Conservation (phyloP, 768 basidiomycete genomes). For the Boletus sp. region DNA sequence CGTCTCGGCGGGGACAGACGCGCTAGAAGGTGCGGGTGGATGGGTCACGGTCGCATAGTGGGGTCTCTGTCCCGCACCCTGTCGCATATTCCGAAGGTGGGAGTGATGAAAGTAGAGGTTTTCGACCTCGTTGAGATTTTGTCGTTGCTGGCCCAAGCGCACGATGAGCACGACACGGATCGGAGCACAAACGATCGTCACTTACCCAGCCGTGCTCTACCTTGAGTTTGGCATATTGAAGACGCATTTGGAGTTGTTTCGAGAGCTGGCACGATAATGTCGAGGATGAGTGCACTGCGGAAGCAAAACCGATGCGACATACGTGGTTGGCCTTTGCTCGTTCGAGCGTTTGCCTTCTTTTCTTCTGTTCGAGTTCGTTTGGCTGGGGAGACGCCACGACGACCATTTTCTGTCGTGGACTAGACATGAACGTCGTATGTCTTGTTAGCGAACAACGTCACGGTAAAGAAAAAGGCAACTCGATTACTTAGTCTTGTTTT, state of each 20-base stretch:
- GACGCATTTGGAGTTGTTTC: conserved; percentile 67
- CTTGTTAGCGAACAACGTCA: not conserved
- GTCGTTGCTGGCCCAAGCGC: conserved; percentile 54
- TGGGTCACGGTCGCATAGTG: conserved; percentile 8
- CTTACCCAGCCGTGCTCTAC: conserved; percentile 82
- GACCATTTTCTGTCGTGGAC: conserved; percentile 21
- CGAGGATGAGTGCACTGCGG: not conserved
- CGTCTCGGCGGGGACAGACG: conserved; percentile 6
- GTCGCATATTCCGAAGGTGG: conserved; percentile 40
- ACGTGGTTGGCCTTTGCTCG: conserved; percentile 59
- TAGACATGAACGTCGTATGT: conserved; percentile 1
- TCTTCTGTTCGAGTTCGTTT: conserved; percentile 34
- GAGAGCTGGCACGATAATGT: conserved; percentile 46
- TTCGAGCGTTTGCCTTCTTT: conserved; percentile 51
- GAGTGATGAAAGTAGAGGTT: conserved; percentile 80
- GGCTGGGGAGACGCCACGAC: conserved; percentile 22
- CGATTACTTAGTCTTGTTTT: not conserved
- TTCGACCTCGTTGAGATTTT: conserved; percentile 78
- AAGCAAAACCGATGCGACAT: conserved; percentile 20
- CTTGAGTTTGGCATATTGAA: conserved; percentile 76
- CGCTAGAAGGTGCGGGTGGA: not conserved
- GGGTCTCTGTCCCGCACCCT: conserved; percentile 16
- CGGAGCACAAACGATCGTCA: conserved; percentile 2
- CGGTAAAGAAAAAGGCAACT: not conserved
- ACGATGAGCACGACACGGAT: not conserved